Conservation (phyloP, 1,284 basidiomycete species). For the Moniliella sp. region DNA sequence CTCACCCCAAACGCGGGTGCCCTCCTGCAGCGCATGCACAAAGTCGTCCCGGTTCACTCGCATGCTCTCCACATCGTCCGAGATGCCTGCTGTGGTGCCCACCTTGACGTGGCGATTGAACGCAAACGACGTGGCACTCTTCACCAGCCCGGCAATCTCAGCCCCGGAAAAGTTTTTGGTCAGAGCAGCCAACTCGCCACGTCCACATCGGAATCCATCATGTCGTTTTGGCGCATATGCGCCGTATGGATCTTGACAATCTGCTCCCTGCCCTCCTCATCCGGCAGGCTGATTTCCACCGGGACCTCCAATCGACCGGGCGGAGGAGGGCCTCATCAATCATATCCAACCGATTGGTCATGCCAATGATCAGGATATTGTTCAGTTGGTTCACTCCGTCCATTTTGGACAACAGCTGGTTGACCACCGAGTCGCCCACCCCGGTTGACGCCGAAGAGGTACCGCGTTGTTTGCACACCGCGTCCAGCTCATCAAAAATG, state of each 20-base stretch:
- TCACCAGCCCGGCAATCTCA: constrained; percentile 83
- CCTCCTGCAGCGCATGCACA: constrained; percentile 72
- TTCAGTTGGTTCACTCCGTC: constrained; percentile 98
- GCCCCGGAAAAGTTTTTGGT: constrained; percentile 98
- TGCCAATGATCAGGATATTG: constrained; percentile 97
- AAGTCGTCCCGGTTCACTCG: constrained; percentile 74
- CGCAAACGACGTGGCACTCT: constrained; percentile 91
- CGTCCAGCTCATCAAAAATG: constrained; percentile 96
- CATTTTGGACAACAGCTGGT: constrained; percentile 97
- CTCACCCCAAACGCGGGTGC: constrained; percentile 94
- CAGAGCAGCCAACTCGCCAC: constrained; percentile 56
- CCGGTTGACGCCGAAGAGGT: constrained; percentile 50
- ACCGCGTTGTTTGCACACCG: constrained; percentile 87
- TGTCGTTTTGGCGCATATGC: constrained; percentile 72
- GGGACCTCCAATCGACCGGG: constrained; percentile 98
- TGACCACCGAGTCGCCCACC: constrained; percentile 92
- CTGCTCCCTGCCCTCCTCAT: constrained; percentile 73
- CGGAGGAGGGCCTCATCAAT: constrained; percentile 93
- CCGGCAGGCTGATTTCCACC: constrained; percentile 94
- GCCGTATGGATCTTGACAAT: constrained; percentile 85
- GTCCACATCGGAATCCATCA: constrained; percentile 75
- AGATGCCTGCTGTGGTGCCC: constrained; percentile 84
- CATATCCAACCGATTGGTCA: constrained; percentile 98
- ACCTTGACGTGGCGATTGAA: constrained; percentile 94
- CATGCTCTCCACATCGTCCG: constrained; percentile 79